Base-by-base conservation (phyloP, 352 stramenopile species). In the Phytophthora niederhauseri region DNA sequence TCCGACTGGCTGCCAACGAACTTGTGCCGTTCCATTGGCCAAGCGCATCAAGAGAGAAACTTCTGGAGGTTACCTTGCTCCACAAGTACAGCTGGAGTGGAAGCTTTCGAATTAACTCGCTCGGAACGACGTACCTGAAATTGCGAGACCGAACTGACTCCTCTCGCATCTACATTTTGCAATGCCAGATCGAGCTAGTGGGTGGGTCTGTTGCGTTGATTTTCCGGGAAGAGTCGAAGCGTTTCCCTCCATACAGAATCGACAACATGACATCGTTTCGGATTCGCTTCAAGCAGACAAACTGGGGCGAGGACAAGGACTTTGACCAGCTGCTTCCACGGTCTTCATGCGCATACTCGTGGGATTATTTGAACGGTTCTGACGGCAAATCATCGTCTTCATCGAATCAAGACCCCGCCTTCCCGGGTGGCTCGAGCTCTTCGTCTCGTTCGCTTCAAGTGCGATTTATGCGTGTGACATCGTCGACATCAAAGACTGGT, bases 261-360 rank as follows among this genome's bases (percentile, higher is more conserved):
- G 90, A 97, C 66, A 97, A 97, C 75, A 94, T 94, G 81, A 96
- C 90, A 22, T 96, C 89, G 17, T 95, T 95, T 69, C 84, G 88
- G 36, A 94, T 97, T 51, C 81, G 92, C 57, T 96, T 87, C 73
- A 93, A 92, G 57, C 90, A 97, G 66, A 77, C 77, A 20, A 84
- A 82, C 41, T 97, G 89, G 89, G 82, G 84, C 20, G 74, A 77
- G 6, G 82, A 89, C 19, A 85, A 80, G 22, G 78, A 89, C 57
- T 96, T 87, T 43, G 91, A 97, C 49, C 82, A 95, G 28, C 57
- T 97, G 2, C 62, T 83, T 6, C 87, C 87, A 12, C 80, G 87
- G 12, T 84, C 81, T 26, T 97, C 86, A 0, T 92, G 84, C 56
- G 66, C 91, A 20, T 97, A 97, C 55, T 92, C 90, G 26, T 97